These are phyloP conservation scores for Erythrophleum ivorense DNA, from an alignment of 331 rosid species.

Conservation along the genomic window DNA sequence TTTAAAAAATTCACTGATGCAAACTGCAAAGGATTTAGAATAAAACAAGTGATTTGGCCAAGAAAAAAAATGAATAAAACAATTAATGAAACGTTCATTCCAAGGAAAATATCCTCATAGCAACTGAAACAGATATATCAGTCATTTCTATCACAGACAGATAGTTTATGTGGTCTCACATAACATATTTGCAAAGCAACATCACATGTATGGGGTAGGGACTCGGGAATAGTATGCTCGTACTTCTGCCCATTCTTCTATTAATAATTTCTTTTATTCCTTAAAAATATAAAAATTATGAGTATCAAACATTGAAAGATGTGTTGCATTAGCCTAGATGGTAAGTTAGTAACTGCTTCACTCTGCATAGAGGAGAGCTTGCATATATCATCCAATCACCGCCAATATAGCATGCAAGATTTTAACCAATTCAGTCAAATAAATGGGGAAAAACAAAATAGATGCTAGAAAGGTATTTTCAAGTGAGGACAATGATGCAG, in stretches of 20 bases:
- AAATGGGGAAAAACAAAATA: background rate
- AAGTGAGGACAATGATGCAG: conserved; percentile 28
- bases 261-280: conserved; percentile 10
- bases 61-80: background rate
- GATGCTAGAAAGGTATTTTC: background rate
- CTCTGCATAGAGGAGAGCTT: conserved; percentile 7
- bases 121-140: background rate
- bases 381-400: conserved; percentile 4
- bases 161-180: background rate
- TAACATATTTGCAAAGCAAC: background rate
- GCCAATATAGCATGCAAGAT: background rate
- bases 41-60: background rate
- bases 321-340: background rate
- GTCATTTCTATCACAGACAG: background rate
- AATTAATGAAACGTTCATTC: background rate
- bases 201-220: background rate
- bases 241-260: background rate
- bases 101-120: background rate
- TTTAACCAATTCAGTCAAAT: background rate
- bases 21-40: conserved; percentile 23
- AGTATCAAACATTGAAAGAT: background rate
- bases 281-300: background rate
- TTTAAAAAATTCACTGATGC: background rate
- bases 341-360: background rate
- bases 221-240: background rate